phyloP scores from a whole-genome alignment of 2,329 filamentous ascomycete species.

The Alternaria sp. region DNA sequence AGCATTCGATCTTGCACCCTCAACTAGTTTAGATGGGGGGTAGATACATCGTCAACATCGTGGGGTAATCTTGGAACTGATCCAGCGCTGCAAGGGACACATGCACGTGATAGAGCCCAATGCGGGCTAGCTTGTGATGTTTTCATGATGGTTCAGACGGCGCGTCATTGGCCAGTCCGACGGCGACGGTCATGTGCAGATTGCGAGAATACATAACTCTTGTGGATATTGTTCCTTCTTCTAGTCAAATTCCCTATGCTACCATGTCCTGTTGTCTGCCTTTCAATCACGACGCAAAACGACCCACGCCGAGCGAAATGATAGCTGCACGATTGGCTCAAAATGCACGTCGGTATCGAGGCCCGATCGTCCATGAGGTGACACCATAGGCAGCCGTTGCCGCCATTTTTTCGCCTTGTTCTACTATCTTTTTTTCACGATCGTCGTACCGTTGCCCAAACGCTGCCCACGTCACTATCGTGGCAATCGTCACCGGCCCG shows the following conservation, averaged over 20 bases:
- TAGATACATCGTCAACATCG: not conserved
- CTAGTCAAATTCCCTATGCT: not conserved
- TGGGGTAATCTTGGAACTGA: not conserved
- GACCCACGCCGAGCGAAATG: conserved; percentile 6
- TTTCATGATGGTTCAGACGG: not conserved
- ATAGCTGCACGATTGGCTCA: conserved; percentile 18
- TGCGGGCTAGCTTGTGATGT: not conserved
- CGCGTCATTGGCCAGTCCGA: not conserved
- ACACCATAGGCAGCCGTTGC: conserved; percentile 7
- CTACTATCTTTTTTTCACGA: not conserved
- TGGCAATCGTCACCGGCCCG: conserved; percentile 17
- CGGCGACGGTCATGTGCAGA: not conserved
- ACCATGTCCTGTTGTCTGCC: not conserved
- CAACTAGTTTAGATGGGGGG: not conserved
- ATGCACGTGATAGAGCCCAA: not conserved
- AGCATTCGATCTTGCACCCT: not conserved
- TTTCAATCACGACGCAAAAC: conserved; percentile 7
- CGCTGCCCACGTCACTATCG: conserved; percentile 21
- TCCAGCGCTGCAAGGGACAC: not conserved
- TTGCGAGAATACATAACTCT: not conserved
- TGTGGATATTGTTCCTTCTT: not conserved
- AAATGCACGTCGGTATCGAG: conserved; percentile 11
- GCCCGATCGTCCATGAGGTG: conserved; percentile 7
- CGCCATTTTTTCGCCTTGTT: not conserved
- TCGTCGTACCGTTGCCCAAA: conserved; percentile 3